phyloP scores from a whole-genome alignment of 2,329 filamentous ascomycete genomes.

The Colletotrichum tofieldiae region DNA sequence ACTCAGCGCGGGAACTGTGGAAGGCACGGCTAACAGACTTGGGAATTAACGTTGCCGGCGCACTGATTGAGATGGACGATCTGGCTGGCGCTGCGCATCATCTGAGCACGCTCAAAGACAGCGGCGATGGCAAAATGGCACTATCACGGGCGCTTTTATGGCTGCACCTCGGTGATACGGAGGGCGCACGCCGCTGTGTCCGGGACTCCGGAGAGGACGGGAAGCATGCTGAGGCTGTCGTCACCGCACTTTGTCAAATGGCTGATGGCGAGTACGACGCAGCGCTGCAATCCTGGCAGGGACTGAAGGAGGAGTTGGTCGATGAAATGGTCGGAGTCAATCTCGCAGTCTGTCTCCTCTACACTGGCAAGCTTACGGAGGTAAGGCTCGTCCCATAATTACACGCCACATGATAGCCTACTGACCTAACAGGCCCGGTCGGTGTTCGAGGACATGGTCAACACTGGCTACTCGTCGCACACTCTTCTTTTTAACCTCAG shows the following conservation, averaged over 20 bases:
- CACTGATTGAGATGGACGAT: slow-evolving; percentile 90
- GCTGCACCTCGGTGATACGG: slow-evolving; percentile 84
- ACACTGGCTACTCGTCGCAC: slow-evolving; percentile 77
- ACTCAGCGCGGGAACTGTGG: slow-evolving; percentile 77
- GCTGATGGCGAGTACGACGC: slow-evolving; percentile 80
- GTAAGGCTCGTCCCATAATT: slow-evolving; percentile 56
- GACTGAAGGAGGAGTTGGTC: slow-evolving; percentile 56
- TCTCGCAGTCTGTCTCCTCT: slow-evolving; percentile 86
- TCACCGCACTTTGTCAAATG: slow-evolving; percentile 82
- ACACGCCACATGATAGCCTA: slow-evolving; percentile 3
- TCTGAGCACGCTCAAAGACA: slow-evolving; percentile 70
- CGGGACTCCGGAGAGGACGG: slow-evolving; percentile 46
- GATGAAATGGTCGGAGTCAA: slow-evolving; percentile 87
- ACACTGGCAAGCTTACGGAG: slow-evolving; percentile 82
- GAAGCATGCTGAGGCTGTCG: slow-evolving; percentile 62
- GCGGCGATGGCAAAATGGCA: slow-evolving; percentile 58
- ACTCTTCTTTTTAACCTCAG: slow-evolving; percentile 90
- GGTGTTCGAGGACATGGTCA: slow-evolving; percentile 77
- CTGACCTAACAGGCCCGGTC: slow-evolving; percentile 70
- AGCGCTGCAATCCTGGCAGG: slow-evolving; percentile 76
- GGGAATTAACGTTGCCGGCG: slow-evolving; percentile 76
- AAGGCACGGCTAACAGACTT: slow-evolving; percentile 80
- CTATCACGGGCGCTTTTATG: slow-evolving; percentile 77
- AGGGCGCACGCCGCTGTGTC: slow-evolving; percentile 74
- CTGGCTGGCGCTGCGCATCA: slow-evolving; percentile 84